Base-by-base conservation (phyloP, 805 yeast genomes). In the Candida koratica region DNA sequence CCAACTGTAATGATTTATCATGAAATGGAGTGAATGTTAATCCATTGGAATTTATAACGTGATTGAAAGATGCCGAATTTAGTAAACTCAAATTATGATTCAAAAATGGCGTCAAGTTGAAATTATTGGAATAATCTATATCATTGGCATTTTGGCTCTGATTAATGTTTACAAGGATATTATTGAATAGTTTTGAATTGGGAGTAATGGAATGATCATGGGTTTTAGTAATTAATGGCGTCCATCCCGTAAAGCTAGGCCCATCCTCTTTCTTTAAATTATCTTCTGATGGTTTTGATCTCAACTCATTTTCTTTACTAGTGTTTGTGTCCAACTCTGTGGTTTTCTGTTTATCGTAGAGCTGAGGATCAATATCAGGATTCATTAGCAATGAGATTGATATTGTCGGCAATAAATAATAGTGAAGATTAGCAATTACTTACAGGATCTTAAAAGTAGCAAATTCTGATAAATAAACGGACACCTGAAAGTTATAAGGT, bases 41-140 rank as follows among this genome's bases (percentile, higher is more conserved):
- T 4, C 33, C 37, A 22, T 17, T 22, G 5, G 17, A 12, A 25
- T 32, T 32, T 5, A 26, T 26, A 5, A 30, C 32, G 25, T 32
- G 36, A 34, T 40, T 40, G n/a, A 36, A 17, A 3, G 39, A 38
- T 25, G 16, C 33, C 6, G 42, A 34, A 36, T 49, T 51, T 32
- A 52, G 37, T 28, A 34, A 19, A 34, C 28, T 31, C 10, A 49
- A 32, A 37, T 52, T 54, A 37, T 65, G 69, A 30, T 64, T 60
- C 32, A 64, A 49, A 34, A 65, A 67, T 4, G 72, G 72, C 9
- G 72, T 67, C 34, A 67, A 52, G 42, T 61, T 64, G 32, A 67
- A 49, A 11, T 69, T 65, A 17, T 51, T 54, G 6, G 60, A 48
- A 39, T 59, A 59, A 33, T 58, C 65, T 20, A 44, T 42, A 35